Evolutionary conservation across 352 stramenopile species (phyloP).

Genomic region (Heterotrichella gracilis): DNA sequence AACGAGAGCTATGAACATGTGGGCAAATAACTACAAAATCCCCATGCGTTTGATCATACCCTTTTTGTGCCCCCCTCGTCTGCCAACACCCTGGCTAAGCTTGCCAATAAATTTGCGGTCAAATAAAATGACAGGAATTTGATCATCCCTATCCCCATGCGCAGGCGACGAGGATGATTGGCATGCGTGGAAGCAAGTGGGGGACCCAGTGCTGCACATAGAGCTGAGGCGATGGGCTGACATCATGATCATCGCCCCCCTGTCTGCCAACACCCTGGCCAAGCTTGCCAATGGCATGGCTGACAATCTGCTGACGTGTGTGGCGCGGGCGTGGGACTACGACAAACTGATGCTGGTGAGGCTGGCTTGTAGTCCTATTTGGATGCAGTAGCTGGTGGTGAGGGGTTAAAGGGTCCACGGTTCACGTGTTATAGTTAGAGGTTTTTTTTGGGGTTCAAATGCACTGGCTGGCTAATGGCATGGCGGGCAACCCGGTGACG

Average conservation of each 20-base stretch:
- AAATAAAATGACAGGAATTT: conserved; percentile 27
- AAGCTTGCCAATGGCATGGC: conserved; percentile 60
- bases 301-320: conserved; percentile 65
- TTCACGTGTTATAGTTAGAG: too few relatives aligned
- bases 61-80: conserved; percentile 34
- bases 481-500: too few relatives aligned
- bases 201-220: conserved; percentile 41
- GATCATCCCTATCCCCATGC: conserved; percentile 22
- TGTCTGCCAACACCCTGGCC: conserved; percentile 51
- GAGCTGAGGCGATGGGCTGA: conserved; percentile 72
- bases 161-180: conserved; percentile 40
- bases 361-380: too few relatives aligned
- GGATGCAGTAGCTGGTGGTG: too few relatives aligned
- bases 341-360: conserved; percentile 55
- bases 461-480: too few relatives aligned
- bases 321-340: conserved; percentile 55
- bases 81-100: conserved; percentile 35
- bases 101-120: conserved; percentile 32
- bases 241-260: conserved; percentile 39
- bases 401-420: too few relatives aligned
- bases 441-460: too few relatives aligned
- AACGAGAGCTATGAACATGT: too few relatives aligned
- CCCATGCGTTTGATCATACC: too few relatives aligned
- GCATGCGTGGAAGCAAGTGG: conserved; percentile 32
- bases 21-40: too few relatives aligned